A percentile compares a stretch with the other conserved stretches of the same genome.
Evolutionary conservation across 768 basidiomycete species (phyloP).

Genomic region (Kwoniella shandongensis): DNA sequence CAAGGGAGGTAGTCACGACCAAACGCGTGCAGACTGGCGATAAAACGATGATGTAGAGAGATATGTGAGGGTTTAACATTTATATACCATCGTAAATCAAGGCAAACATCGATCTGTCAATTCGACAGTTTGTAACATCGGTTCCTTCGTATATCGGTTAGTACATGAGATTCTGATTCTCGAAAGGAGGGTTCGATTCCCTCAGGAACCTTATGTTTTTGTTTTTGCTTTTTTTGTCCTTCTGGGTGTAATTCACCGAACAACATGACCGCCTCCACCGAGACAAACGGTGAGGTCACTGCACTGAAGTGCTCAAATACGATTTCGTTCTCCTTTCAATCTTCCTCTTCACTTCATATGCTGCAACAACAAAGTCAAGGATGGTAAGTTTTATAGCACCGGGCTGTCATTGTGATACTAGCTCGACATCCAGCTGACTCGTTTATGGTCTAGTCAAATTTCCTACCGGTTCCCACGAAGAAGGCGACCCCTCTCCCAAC

Average conservation of each 20-base stretch:
- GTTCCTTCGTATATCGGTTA: slow-evolving; percentile 20
- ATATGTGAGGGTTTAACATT: neutral
- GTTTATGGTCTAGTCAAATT: slow-evolving; percentile 45
- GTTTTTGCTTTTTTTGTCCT: neutral
- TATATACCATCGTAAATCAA: too few relatives aligned
- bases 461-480: slow-evolving; percentile 51
- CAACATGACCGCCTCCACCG: too few relatives aligned
- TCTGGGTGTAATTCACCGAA: neutral
- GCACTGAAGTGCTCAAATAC: too few relatives aligned
- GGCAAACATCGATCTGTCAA: too few relatives aligned
- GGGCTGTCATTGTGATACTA: too few relatives aligned
- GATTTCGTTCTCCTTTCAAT: neutral
- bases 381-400: too few relatives aligned
- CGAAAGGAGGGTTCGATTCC: slow-evolving; percentile 22
- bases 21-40: too few relatives aligned
- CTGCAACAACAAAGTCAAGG: too few relatives aligned
- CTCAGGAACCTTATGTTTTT: slow-evolving; percentile 13
- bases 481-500: slow-evolving; percentile 42
- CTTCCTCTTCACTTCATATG: too few relatives aligned
- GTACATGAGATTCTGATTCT: slow-evolving; percentile 22
- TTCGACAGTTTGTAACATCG: neutral
- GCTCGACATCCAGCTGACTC: neutral
- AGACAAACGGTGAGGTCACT: too few relatives aligned
- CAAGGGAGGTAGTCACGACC: too few relatives aligned
- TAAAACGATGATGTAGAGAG: slow-evolving; percentile 2